Conservation (phyloP, 371 early-diverging fungal species). For the Mucor circinelloides region DNA sequence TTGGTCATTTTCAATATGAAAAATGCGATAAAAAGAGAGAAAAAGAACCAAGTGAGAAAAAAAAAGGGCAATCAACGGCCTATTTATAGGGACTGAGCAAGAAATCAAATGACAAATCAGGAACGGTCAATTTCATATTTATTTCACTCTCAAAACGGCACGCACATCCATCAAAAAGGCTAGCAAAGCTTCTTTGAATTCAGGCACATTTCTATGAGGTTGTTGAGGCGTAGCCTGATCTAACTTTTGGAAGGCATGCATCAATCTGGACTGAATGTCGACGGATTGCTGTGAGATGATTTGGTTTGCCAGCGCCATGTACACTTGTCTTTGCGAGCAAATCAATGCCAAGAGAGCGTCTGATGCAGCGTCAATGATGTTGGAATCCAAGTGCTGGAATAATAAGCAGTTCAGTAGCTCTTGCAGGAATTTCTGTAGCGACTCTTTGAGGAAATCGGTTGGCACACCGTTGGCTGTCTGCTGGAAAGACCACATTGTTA, state of each 20-base stretch:
- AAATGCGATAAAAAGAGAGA: slow-evolving; percentile 6
- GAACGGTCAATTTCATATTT: slow-evolving; percentile 7
- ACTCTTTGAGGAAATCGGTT: slow-evolving; percentile 42
- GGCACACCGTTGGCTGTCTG: slow-evolving; percentile 29
- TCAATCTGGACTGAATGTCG: slow-evolving; percentile 51
- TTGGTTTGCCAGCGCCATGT: slow-evolving; percentile 44
- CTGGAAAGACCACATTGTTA: slow-evolving; percentile 57
- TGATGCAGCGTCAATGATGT: slow-evolving; percentile 60
- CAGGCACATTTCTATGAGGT: slow-evolving; percentile 29
- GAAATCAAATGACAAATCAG: slow-evolving; percentile 2
- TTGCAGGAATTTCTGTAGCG: slow-evolving; percentile 57
- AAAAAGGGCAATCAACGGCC: not conserved
- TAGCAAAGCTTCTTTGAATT: slow-evolving; percentile 54
- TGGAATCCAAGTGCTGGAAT: slow-evolving; percentile 64
- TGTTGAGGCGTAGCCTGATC: slow-evolving; percentile 42
- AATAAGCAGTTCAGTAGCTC: slow-evolving; percentile 56
- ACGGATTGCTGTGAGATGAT: slow-evolving; percentile 56
- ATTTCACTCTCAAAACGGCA: slow-evolving; percentile 69
- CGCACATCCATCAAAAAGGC: slow-evolving; percentile 68
- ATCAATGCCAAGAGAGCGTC: slow-evolving; percentile 63
- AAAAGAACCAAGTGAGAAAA: not conserved
- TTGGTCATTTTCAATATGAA: slow-evolving; percentile 14
- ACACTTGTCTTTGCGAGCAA: slow-evolving; percentile 54
- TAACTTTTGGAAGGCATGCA: slow-evolving; percentile 52
- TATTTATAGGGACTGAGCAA: not conserved